Percentiles rank a stretch among this genome's conserved stretches.
phyloP scores from a whole-genome alignment of 495 filamentous ascomycete genomes.

The Aspergillus campestris region DNA sequence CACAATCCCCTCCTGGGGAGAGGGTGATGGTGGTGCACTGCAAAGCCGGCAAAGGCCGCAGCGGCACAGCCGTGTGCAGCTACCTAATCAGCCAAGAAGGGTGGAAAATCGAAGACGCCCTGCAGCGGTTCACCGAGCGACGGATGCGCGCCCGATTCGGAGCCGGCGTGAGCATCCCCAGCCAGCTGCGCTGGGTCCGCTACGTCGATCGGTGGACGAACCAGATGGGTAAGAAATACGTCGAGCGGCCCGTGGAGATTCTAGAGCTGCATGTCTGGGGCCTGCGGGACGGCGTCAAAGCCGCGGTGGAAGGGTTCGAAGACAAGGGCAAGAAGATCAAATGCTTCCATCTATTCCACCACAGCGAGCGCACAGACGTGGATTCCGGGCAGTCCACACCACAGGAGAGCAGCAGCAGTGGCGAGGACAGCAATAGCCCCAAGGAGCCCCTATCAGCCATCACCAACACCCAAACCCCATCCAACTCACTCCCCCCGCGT shows the following conservation, averaged over 20 bases:
- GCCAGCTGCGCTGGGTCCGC: constrained; percentile 78
- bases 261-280: constrained; percentile 88
- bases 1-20: constrained; percentile 7
- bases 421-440: constrained; percentile 1
- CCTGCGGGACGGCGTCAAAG: constrained; percentile 76
- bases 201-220: constrained; percentile 87
- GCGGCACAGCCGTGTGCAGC: constrained; percentile 77
- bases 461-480: neutral
- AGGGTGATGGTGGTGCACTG: constrained; percentile 89
- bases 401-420: constrained; percentile 1
- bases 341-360: constrained; percentile 70
- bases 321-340: constrained; percentile 84
- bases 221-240: constrained; percentile 61
- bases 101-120: constrained; percentile 71
- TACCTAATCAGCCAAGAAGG: constrained; percentile 88
- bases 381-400: constrained; percentile 30
- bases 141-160: constrained; percentile 88
- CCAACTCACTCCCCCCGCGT: constrained; percentile 12
- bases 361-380: constrained; percentile 64
- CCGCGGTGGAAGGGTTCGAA: constrained; percentile 75
- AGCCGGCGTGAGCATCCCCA: constrained; percentile 84
- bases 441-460: constrained; percentile 8
- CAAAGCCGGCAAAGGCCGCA: constrained; percentile 93
- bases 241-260: constrained; percentile 77
- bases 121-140: constrained; percentile 74